Evolutionary conservation across 2,329 filamentous ascomycete genomes (phyloP), one percentile per base, ranked within the genome.

Genomic region (Diaporthe capsici): DNA sequence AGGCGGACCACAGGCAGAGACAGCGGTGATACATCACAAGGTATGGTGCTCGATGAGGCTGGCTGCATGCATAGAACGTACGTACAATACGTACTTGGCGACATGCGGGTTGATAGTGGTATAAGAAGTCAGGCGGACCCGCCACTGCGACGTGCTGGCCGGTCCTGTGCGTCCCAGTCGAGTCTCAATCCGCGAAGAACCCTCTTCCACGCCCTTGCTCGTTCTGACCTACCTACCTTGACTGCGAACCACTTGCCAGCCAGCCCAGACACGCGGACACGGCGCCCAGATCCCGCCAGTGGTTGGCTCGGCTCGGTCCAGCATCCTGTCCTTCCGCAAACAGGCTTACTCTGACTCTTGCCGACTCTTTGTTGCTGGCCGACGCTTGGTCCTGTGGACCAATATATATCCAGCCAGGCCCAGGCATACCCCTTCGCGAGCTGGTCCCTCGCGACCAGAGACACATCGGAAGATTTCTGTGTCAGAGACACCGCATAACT

Each of bases 41-140:
- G 31, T 68, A 39, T 51, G 28, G 65, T 53, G 31, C 65, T 53
- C 12, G 31, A 68, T 53, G 47, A 68, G 47, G 65, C 47, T 68
- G 65, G 65, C 47, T 68, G 65, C 65, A 68, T 68, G 65, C 47
- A 68, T 53, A 53, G 47, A 17, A 39, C 31, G 47, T 25, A 28
- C 47, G 44, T 34, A 39, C 47, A 37, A 49, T 37, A 51, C 44
- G 7, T 51, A 34, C 28, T 17, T n/a, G 63, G 44, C 63, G 12
- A 13, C 44, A 31, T 25, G 63, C 44, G 63, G 28, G 31, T 68
- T 51, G 63, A 68, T 53, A 37, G 39, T 39, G 68, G 49, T 72
- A 72, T 72, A 72, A 72, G 60, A 63, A 61, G 71, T 72, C 71
- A 72, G 71, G 71, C 71, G 71, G 71, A 72, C 34, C 71, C 57